These are phyloP conservation scores for Fusarium udum DNA, from an alignment of 2,329 filamentous ascomycete genomes.

Conservation along the genomic window DNA sequence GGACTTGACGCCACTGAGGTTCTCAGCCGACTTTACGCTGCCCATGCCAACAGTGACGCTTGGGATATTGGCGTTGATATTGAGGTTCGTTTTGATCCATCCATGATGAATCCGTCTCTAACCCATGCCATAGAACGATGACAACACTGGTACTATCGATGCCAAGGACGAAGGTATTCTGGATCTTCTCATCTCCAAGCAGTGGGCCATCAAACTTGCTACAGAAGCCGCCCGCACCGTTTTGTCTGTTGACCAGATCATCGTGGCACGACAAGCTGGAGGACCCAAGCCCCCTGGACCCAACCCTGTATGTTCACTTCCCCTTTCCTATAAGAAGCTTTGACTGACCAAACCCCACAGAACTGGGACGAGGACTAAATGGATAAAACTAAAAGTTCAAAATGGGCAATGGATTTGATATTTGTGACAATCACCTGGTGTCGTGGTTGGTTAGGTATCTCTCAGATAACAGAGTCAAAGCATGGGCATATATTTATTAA, in stretches of 20 bases:
- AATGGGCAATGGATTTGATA: conserved; percentile 34
- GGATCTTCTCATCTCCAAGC: conserved; percentile 90
- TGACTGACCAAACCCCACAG: conserved; percentile 49
- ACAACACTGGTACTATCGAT: conserved; percentile 83
- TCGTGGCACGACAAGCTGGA: conserved; percentile 95
- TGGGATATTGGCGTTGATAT: conserved; percentile 96
- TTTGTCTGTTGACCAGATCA: conserved; percentile 97
- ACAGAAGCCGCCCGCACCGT: conserved; percentile 95
- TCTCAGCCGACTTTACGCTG: conserved; percentile 88
- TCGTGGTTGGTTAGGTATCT: conserved; percentile 42
- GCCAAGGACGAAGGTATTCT: conserved; percentile 89
- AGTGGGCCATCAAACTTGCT: conserved; percentile 96
- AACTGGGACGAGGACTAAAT: conserved; percentile 72
- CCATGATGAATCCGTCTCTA: conserved; percentile 21
- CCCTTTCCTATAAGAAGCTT: neutral
- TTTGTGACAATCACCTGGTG: conserved; percentile 23
- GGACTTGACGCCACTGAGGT: conserved; percentile 98
- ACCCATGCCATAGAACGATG: conserved; percentile 67
- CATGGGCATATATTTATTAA: conserved; percentile 20
- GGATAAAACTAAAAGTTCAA: conserved; percentile 43
- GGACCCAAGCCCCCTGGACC: conserved; percentile 96
- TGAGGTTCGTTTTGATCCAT: conserved; percentile 64
- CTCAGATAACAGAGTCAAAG: conserved; percentile 26
- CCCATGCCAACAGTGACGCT: conserved; percentile 86
- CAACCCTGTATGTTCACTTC: conserved; percentile 70